Conservation (phyloP, 2,329 filamentous ascomycete species). For the Xylaria sp. region DNA sequence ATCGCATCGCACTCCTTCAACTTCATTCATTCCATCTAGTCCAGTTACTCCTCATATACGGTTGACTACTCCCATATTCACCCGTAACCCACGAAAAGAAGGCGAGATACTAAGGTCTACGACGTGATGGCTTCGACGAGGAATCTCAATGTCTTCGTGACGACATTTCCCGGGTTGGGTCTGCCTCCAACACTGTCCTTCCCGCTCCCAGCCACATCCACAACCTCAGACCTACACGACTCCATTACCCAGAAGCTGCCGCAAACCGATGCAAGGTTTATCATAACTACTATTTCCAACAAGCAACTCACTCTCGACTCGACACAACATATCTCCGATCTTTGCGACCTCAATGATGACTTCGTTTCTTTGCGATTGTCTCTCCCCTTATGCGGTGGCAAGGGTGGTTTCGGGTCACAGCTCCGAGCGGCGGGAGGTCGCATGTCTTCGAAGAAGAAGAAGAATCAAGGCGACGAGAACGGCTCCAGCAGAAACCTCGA, state of each 20-base stretch:
- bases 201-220: constrained; percentile 73
- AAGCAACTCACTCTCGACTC: constrained; percentile 71
- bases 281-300: constrained; percentile 85
- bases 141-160: constrained; percentile 83
- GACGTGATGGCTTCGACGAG: constrained; percentile 63
- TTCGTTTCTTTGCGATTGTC: constrained; percentile 87
- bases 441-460: constrained; percentile 96
- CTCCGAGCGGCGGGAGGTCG: constrained; percentile 95
- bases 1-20: constrained; percentile 32
- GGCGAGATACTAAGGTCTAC: not conserved
- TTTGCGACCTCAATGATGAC: constrained; percentile 69
- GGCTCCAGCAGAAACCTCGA: constrained; percentile 94
- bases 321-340: constrained; percentile 65
- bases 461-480: constrained; percentile 82
- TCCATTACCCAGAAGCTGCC: constrained; percentile 71
- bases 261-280: constrained; percentile 67
- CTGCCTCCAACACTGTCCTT: constrained; percentile 85
- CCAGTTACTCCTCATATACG: constrained; percentile 38
- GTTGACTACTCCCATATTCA: constrained; percentile 40
- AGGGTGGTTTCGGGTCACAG: constrained; percentile 97
- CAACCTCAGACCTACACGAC: constrained; percentile 74
- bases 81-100: not conserved
- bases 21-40: constrained; percentile 33
- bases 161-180: constrained; percentile 84
- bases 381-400: constrained; percentile 86